Evolutionary conservation across 176 grass and related monocot genomes (phyloP).

Genomic region (Juncus effusus): DNA sequence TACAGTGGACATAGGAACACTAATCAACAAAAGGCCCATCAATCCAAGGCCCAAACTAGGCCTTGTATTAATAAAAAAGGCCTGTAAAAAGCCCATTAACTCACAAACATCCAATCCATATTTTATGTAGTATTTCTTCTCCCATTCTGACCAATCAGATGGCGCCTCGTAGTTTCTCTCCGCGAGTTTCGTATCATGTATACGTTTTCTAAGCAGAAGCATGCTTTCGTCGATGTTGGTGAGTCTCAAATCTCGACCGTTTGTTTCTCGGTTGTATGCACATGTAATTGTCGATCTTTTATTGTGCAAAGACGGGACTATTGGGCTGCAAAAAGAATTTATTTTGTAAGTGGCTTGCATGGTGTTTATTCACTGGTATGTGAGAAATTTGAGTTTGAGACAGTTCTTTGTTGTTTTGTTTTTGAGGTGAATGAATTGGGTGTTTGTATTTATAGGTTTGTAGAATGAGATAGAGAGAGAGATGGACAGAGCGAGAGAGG

Average conservation of each 20-base stretch:
- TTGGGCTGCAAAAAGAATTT: neutral
- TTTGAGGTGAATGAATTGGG: neutral
- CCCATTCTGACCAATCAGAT: constrained; percentile 48
- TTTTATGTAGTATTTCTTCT: constrained; percentile 49
- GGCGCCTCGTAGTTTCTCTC: constrained; percentile 44
- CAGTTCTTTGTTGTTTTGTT: neutral
- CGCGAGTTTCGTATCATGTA: constrained; percentile 39
- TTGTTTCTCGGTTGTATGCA: neutral
- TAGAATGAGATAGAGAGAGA: too few species aligned
- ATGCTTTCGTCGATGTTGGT: constrained; percentile 58
- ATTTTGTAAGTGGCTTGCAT: neutral
- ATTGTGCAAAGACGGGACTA: neutral
- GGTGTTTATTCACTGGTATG: neutral
- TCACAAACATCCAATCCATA: constrained; percentile 45
- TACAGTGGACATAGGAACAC: constrained; percentile 44
- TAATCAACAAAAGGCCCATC: constrained; percentile 40
- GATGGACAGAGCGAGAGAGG: too few species aligned
- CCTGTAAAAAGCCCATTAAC: constrained; percentile 38
- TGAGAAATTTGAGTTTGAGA: neutral
- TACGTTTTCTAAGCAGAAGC: constrained; percentile 50
- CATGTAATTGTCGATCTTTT: neutral
- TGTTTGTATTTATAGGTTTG: neutral
- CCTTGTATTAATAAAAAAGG: constrained; percentile 38
- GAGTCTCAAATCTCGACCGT: neutral
- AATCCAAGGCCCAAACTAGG: constrained; percentile 44